phyloP scores from a whole-genome alignment of 2,329 filamentous ascomycete species.

The Kalmusia sp. region DNA sequence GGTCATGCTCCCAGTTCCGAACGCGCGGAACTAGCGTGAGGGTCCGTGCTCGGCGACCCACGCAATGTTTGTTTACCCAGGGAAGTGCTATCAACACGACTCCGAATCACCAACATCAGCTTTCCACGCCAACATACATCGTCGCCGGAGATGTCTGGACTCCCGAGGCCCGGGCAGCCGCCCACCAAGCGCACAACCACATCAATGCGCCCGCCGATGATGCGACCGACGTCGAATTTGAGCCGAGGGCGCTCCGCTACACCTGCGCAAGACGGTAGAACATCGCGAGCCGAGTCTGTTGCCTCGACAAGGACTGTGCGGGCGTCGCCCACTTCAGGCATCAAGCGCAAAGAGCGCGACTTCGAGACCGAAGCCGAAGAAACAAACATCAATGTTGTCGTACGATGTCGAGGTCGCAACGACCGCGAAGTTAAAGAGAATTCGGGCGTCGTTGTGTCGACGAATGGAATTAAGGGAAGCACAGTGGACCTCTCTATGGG shows the following conservation, averaged over 20 bases:
- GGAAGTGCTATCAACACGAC: slow-evolving; percentile 24
- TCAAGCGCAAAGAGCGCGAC: slow-evolving; percentile 87
- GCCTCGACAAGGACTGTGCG: slow-evolving; percentile 59
- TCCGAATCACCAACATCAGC: slow-evolving; percentile 23
- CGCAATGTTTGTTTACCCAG: slow-evolving; percentile 27
- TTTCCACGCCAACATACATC: slow-evolving; percentile 24
- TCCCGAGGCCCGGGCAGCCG: slow-evolving; percentile 59
- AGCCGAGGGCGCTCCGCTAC: slow-evolving; percentile 59
- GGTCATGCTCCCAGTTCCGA: too few relatives aligned
- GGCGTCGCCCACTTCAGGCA: slow-evolving; percentile 62
- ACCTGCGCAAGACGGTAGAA: slow-evolving; percentile 56
- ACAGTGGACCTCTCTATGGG: slow-evolving; percentile 90
- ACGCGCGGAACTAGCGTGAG: neutral
- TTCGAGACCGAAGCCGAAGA: slow-evolving; percentile 79
- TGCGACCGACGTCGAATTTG: slow-evolving; percentile 56
- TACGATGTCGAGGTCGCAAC: slow-evolving; percentile 90
- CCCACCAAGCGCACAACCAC: slow-evolving; percentile 56
- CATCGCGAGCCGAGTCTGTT: slow-evolving; percentile 75
- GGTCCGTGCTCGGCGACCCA: slow-evolving; percentile 13
- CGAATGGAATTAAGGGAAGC: slow-evolving; percentile 87
- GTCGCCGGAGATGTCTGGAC: slow-evolving; percentile 58
- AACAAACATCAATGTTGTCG: slow-evolving; percentile 98
- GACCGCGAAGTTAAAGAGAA: slow-evolving; percentile 94
- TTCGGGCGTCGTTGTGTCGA: slow-evolving; percentile 88
- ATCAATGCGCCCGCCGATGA: slow-evolving; percentile 61